phyloP scores from a whole-genome alignment of 2,329 filamentous ascomycete species.

The Claviceps monticola region DNA sequence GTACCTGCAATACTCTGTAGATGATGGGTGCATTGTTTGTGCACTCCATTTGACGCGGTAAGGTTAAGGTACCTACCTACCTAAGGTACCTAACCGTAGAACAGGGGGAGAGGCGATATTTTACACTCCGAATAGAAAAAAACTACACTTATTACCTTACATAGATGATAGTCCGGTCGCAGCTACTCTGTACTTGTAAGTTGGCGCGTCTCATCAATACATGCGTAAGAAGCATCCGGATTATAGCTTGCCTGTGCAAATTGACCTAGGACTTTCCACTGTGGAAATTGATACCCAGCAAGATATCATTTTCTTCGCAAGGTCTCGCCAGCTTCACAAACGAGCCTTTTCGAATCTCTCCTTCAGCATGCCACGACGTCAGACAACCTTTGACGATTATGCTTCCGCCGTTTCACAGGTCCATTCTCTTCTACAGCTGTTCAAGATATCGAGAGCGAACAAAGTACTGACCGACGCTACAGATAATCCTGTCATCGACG shows the following conservation, averaged over 20 bases:
- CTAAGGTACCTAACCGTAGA: no score
- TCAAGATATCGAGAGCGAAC: neutral
- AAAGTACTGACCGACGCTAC: conserved; percentile 1
- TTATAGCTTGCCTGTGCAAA: neutral
- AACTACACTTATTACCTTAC: no score
- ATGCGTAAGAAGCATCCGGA: no score
- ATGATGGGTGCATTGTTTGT: no score
- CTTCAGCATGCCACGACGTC: conserved; percentile 29
- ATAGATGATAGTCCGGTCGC: no score
- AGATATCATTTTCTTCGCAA: neutral
- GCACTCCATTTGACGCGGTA: no score
- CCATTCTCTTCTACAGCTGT: conserved; percentile 1
- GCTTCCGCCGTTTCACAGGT: conserved; percentile 33
- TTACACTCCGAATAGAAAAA: no score
- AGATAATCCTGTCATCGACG: conserved; percentile 88
- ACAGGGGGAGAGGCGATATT: no score
- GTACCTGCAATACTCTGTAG: no score
- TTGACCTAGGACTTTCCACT: neutral
- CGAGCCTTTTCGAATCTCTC: conserved; percentile 1
- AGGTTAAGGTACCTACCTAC: no score
- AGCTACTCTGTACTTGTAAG: no score
- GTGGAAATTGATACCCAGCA: neutral
- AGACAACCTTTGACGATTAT: conserved; percentile 33
- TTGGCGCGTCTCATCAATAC: no score
- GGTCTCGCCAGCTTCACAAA: neutral